phyloP scores from a whole-genome alignment of 371 early-diverging fungal species.

The Actinomortierella wolfii region DNA sequence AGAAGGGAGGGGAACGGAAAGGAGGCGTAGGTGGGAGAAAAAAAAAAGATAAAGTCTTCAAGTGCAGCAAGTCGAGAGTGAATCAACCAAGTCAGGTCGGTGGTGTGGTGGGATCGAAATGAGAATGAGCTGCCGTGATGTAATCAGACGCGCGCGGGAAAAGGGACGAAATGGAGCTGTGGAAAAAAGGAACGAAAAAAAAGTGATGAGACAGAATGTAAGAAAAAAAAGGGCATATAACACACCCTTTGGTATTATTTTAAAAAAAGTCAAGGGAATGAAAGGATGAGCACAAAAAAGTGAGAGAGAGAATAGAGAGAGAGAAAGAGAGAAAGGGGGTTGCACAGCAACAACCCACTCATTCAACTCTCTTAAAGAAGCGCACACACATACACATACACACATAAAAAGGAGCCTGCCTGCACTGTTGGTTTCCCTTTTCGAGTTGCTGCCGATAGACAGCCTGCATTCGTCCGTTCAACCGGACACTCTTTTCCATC shows the following conservation, averaged over 20 bases:
- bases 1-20: background rate
- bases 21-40: background rate
- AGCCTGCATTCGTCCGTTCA: too few species aligned
- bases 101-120: constrained; percentile 3
- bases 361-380: too few species aligned
- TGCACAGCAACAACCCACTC: too few species aligned
- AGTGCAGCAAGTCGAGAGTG: too few species aligned
- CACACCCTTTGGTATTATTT: background rate
- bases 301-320: background rate
- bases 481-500: too few species aligned
- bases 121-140: background rate
- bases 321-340: background rate
- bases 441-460: too few species aligned
- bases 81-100: too few species aligned
- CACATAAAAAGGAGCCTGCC: too few species aligned
- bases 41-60: background rate
- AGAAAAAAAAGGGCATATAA: background rate
- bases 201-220: background rate
- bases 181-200: background rate
- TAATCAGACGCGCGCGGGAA: background rate
- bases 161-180: background rate
- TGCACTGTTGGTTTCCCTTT: too few species aligned
- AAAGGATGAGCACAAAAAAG: background rate
- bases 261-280: background rate
- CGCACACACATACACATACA: too few species aligned